phyloP scores from a whole-genome alignment of 257 asterid species.

The Thymus quinquecostatus region DNA sequence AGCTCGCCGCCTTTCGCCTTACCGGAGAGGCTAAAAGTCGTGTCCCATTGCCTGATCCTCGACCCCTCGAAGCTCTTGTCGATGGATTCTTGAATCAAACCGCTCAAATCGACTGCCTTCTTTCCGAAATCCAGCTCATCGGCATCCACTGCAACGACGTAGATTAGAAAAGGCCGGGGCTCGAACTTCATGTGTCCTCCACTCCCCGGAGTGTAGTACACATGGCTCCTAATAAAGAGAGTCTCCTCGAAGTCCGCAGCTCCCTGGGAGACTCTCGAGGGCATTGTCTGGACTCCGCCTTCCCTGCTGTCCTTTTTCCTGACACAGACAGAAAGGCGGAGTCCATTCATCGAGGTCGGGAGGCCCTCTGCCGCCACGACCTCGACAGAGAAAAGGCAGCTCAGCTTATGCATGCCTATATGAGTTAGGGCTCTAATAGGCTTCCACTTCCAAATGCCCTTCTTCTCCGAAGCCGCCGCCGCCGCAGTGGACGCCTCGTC shows the following conservation, averaged over 20 bases:
- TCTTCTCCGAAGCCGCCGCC: slow-evolving; percentile 42
- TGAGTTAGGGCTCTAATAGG: slow-evolving; percentile 80
- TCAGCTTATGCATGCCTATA: slow-evolving; percentile 81
- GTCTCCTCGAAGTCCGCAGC: slow-evolving; percentile 95
- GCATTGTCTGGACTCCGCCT: slow-evolving; percentile 89
- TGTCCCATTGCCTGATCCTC: slow-evolving; percentile 79
- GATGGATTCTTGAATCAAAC: slow-evolving; percentile 71
- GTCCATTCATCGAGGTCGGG: slow-evolving; percentile 87
- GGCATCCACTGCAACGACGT: slow-evolving; percentile 82
- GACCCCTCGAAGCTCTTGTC: slow-evolving; percentile 72
- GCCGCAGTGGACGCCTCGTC: slow-evolving; percentile 27
- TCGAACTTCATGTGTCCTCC: slow-evolving; percentile 64
- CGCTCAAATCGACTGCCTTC: slow-evolving; percentile 66
- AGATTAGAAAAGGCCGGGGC: slow-evolving; percentile 76
- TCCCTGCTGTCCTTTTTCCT: slow-evolving; percentile 76
- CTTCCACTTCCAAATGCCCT: slow-evolving; percentile 90
- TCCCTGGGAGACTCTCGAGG: slow-evolving; percentile 77
- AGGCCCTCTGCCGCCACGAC: slow-evolving; percentile 74
- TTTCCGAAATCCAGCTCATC: slow-evolving; percentile 76
- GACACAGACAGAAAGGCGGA: slow-evolving; percentile 75
- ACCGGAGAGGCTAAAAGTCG: slow-evolving; percentile 54
- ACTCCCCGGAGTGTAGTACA: slow-evolving; percentile 65
- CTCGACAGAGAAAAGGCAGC: slow-evolving; percentile 84
- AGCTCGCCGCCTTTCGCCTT: slow-evolving; percentile 95
- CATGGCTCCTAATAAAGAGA: slow-evolving; percentile 75